Evolutionary conservation across 1,284 basidiomycete species (phyloP), one percentile per base, ranked within the genome.

Genomic region (Singerocomus rubriflavus): DNA sequence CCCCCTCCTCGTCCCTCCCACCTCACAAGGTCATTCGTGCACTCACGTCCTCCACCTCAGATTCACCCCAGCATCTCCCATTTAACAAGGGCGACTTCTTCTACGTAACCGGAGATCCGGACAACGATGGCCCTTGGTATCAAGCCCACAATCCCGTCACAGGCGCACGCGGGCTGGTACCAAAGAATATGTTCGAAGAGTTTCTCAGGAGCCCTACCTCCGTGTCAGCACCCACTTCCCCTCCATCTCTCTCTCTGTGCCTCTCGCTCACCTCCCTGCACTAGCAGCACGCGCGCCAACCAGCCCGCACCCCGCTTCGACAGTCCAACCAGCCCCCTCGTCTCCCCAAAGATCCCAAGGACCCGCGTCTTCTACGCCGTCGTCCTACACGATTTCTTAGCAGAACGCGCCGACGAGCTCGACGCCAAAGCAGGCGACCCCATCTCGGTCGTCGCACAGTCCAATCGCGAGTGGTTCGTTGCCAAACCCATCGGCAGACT

Each of bases 51-150:
- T 86, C 94, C 72, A 73, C 79, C 38, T 84, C 91, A 2, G 77
- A 80, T 50, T 82, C 85, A 0, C 91, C 93, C 0, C 87, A 92
- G 64, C 89, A 98, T 65, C 82, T 99, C 48, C 84, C 90, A 38
- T 99, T 98, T 68, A 78, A 83, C 58, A 90, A 91, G 71, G 97
- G 97, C 55, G 97, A 99, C 74, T 98, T 98, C 73, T 98, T 98
- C 76, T 92, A 98, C 72, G 95, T 99, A 52, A 78, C 92, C 32
- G 82, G 83, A 56, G 92, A 96, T 60, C 74, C 79, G 14, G 75
- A 82, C 44, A 67, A 73, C 39, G 66, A 75, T 25, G 78, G 74
- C 6, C 69, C 74, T 34, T 93, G 84, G 82, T 95, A 90, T 63
- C 88, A 93, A 67, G 93, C 89, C 5, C 83, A 93, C 65, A 95